A percentile compares a stretch with the other conserved stretches of the same genome.
Evolutionary conservation across 495 filamentous ascomycete genomes (phyloP).

Genomic region (Tuber borchii): DNA sequence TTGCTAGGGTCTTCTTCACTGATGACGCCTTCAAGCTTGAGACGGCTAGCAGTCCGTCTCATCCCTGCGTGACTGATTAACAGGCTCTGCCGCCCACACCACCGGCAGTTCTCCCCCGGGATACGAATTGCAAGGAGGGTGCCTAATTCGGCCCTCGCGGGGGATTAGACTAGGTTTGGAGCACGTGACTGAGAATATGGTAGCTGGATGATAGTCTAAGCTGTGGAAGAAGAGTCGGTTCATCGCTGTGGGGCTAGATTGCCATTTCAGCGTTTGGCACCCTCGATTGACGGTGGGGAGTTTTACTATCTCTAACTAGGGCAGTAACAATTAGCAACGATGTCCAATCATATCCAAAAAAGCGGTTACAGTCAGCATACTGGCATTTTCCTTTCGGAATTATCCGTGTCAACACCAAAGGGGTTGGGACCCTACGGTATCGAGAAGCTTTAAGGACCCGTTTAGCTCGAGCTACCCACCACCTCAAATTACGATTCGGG

Average conservation of each 20-base stretch:
- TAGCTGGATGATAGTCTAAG: neutral
- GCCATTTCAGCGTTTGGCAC: neutral
- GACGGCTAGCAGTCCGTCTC: slow-evolving; percentile 6
- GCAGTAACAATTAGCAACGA: neutral
- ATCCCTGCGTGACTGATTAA: neutral
- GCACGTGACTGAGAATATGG: neutral
- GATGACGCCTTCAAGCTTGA: neutral
- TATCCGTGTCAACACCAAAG: neutral
- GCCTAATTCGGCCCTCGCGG: neutral
- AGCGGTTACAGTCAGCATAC: neutral
- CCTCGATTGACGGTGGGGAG: neutral
- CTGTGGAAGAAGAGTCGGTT: neutral
- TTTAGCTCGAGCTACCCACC: no score
- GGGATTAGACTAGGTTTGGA: neutral
- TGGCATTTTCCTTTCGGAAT: neutral
- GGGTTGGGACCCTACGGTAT: neutral
- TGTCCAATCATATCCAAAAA: neutral
- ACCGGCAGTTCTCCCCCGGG: neutral
- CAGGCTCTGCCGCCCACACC: slow-evolving; percentile 8
- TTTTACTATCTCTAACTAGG: neutral
- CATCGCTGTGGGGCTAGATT: slow-evolving; percentile 4
- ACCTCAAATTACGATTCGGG: no score
- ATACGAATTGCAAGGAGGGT: neutral
- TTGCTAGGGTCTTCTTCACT: neutral
- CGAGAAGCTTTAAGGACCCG: neutral